These are phyloP conservation scores for Phlyctochytrium bullatum DNA, from an alignment of 192 early-diverging fungal genomes.

Conservation along the genomic window DNA sequence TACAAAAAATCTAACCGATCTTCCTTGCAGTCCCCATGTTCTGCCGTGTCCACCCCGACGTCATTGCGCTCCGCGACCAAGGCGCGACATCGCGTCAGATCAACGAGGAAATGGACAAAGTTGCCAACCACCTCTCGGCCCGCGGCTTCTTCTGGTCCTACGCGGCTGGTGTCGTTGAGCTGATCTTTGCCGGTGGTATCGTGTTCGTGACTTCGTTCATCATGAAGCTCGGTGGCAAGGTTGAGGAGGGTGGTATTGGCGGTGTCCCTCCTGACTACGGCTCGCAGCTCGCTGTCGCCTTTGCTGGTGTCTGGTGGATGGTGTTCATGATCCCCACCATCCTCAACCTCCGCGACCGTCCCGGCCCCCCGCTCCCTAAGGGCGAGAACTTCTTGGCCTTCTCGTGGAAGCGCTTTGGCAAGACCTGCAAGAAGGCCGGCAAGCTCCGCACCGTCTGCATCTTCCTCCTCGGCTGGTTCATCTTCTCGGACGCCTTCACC, in stretches of 20 bases:
- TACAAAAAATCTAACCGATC: neutral
- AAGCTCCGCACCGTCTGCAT: conserved; percentile 55
- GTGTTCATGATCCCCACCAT: conserved; percentile 13
- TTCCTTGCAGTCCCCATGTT: conserved; percentile 7
- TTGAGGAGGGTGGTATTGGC: neutral
- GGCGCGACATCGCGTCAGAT: neutral
- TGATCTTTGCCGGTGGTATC: conserved; percentile 22
- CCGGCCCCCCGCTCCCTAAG: conserved; percentile 36
- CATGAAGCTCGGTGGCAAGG: neutral
- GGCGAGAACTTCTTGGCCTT: conserved; percentile 21
- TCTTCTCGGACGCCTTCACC: conserved; percentile 64
- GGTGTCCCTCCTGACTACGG: conserved; percentile 24
- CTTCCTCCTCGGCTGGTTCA: conserved; percentile 70
- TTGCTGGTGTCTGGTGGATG: conserved; percentile 28
- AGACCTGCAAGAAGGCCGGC: conserved; percentile 40
- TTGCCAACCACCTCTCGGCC: conserved; percentile 28
- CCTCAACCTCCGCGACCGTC: conserved; percentile 20
- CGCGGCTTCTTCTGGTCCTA: conserved; percentile 21
- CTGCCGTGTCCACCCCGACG: conserved; percentile 20
- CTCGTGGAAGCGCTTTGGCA: conserved; percentile 27
- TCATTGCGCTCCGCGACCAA: neutral
- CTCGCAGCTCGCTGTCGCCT: conserved; percentile 26
- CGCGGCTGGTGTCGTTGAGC: conserved; percentile 2
- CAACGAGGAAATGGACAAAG: conserved; percentile 6
- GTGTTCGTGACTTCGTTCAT: neutral